Conservation (phyloP, 2,329 filamentous ascomycete species). For the Chrysoporthe austroafricana region DNA sequence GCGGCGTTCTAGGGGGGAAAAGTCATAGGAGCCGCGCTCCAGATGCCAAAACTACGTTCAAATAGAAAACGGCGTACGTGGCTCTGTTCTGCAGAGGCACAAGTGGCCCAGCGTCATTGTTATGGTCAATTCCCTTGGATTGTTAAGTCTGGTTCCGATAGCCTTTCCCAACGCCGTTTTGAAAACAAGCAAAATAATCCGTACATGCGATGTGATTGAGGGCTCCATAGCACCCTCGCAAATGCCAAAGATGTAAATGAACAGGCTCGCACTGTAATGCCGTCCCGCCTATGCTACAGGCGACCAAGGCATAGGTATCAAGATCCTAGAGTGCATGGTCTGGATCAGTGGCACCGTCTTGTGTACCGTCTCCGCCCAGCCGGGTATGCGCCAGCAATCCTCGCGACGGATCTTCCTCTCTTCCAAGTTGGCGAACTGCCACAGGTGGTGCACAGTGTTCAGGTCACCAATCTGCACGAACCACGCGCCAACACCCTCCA, state of each 20-base stretch:
- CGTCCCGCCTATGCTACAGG: slow-evolving; percentile 69
- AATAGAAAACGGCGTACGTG: not conserved
- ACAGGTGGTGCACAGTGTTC: slow-evolving; percentile 96
- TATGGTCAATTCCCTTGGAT: slow-evolving; percentile 4
- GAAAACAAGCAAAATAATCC: slow-evolving; percentile 4
- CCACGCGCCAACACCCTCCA: slow-evolving; percentile 98
- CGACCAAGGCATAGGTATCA: slow-evolving; percentile 96
- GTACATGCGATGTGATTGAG: not conserved
- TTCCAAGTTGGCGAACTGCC: slow-evolving; percentile 97
- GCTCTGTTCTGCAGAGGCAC: not conserved
- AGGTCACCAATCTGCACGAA: slow-evolving; percentile 98
- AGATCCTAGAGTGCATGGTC: slow-evolving; percentile 90
- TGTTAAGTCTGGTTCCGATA: not conserved
- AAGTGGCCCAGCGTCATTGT: not conserved
- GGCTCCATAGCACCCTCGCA: not conserved
- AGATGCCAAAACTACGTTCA: not conserved
- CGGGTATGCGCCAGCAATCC: slow-evolving; percentile 92
- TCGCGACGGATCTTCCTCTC: slow-evolving; percentile 89
- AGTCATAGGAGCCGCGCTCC: not conserved
- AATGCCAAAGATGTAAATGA: not conserved
- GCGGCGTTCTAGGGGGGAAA: not conserved
- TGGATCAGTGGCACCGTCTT: slow-evolving; percentile 98
- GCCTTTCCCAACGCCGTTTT: slow-evolving; percentile 3
- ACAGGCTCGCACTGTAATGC: not conserved
- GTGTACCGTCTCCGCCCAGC: slow-evolving; percentile 97